Base-by-base conservation (phyloP, 148 eudicot species). In the Hydrangea macrophylla region DNA sequence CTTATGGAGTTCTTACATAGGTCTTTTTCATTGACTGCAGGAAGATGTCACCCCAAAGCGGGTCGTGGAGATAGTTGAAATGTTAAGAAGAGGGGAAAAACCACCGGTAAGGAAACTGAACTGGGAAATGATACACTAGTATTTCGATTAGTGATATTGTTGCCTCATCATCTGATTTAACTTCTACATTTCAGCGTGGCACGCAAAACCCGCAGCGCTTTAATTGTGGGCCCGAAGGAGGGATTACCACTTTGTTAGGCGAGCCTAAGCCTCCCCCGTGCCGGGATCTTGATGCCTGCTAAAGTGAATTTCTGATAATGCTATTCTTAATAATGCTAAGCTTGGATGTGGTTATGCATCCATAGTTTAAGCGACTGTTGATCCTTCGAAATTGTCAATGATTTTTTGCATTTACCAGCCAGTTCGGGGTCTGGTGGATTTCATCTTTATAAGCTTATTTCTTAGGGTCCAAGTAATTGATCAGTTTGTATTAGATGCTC, bases 251-350 rank as follows among this genome's bases (percentile, higher is more conserved):
- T 44, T 84, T 92, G 86, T 73, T 92, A 69, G 68, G 89, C 40
- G 96, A 92, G 60, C 97, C 97, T 15, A 85, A 72, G 85, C 81
- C 97, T n/a, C 97, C 97, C 40, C 91, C 88, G 53, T 92, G 90
- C 70, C 80, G 96, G 65, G 92, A 92, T 77, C 88, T 92, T 70
- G 96, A 92, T 73, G 96, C 97, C 33, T 89, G 96, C 85, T 92
- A 68, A 84, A 58, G 23, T 60, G 63, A 54, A 59, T 33, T 66
- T 62, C 33, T 53, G 37, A 33, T 23, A 11, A 61, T 7, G 48
- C 60, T 53, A 12, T 51, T 62, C 65, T 62, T 54, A 85, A 85
- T 88, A 83, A 83, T 71, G 73, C 55, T 51, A 58, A 58, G 62
- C 33, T 53, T 20, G 33, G 51, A 67, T 63, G 63, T 26, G 51